Conservation (phyloP, 2,329 filamentous ascomycete species). For the Diaporthe capsici region DNA sequence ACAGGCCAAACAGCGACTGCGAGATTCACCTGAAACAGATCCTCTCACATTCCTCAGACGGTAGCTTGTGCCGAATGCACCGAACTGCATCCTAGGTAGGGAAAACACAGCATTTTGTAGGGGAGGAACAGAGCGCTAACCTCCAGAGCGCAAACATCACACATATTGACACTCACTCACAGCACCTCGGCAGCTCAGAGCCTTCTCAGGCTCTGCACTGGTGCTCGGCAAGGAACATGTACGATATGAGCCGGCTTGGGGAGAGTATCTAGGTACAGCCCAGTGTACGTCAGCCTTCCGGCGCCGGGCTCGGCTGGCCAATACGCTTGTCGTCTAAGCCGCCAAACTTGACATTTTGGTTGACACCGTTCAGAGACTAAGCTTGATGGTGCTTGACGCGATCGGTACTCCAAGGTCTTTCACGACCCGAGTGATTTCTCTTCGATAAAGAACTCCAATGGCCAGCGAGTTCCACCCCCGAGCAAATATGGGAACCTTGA, state of each 20-base stretch:
- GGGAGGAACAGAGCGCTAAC: background rate
- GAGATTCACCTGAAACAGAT: too few relatives aligned
- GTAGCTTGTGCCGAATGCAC: background rate
- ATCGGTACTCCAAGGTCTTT: background rate
- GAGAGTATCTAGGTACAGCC: background rate
- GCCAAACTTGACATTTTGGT: background rate
- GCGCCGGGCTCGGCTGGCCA: background rate
- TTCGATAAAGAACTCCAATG: background rate
- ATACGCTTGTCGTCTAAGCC: slow-evolving; percentile 1
- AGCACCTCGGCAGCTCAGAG: background rate
- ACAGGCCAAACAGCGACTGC: too few relatives aligned
- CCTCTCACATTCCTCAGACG: too few relatives aligned
- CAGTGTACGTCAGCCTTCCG: background rate
- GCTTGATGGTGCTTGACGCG: background rate
- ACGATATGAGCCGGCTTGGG: background rate
- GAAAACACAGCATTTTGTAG: background rate
- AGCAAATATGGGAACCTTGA: background rate
- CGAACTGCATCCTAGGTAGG: background rate
- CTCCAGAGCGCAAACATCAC: background rate
- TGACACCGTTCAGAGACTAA: background rate
- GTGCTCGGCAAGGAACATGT: background rate
- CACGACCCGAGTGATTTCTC: background rate
- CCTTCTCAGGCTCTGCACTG: background rate
- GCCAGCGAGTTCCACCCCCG: too few relatives aligned
- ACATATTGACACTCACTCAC: background rate